Base-by-base conservation (phyloP, 805 yeast species). In the Candida boleticola region DNA sequence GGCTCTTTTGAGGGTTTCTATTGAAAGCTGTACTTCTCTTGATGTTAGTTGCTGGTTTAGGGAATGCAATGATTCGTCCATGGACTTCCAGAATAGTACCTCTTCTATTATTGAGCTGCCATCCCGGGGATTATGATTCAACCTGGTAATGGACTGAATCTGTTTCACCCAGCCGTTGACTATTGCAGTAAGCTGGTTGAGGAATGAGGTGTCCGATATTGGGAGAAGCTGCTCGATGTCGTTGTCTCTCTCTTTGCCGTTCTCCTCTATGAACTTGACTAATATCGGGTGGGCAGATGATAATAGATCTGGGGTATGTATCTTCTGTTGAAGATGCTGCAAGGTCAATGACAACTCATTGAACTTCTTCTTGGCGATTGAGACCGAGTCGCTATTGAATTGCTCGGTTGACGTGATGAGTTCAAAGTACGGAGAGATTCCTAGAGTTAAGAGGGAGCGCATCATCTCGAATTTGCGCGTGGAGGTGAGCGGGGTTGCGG, bases 161-260 rank as follows among this genome's bases (percentile, higher is more conserved):
- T 77, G 75, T 46, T 71, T 77, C 14, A 83, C 78, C 97, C 97
- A 90, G 2, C 67, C 66, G 51, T 86, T 86, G 7, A 82, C 95
- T 2, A 72, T 70, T 3, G 71, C 60, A 41, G 93, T 95, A n/a
- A 89, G 61, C 36, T 70, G 71, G 52, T 90, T 90, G 34, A 90
- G 64, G 44, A 83, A 74, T 0, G 59, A 52, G 0, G 85, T 60
- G 50, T 86, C 89, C 21, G 11, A 4, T 29, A 29, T 13, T 1
- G 63, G 49, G 0, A 78, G 50, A 4, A 71, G 50, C 0, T 58
- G 60, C 1, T 66, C 57, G 2, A 76, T 55, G 3, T 73, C 69
- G 0, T 61, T 57, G 36, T 60, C 67, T 7, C 26, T 35, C 22
- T 47, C 47, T 30, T 35, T 13, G 31, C 37, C 47, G 14, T 47